Evolutionary conservation across 257 asterid genomes (phyloP), one percentile per base, ranked within the genome.

Genomic region (Scutellaria minor): DNA sequence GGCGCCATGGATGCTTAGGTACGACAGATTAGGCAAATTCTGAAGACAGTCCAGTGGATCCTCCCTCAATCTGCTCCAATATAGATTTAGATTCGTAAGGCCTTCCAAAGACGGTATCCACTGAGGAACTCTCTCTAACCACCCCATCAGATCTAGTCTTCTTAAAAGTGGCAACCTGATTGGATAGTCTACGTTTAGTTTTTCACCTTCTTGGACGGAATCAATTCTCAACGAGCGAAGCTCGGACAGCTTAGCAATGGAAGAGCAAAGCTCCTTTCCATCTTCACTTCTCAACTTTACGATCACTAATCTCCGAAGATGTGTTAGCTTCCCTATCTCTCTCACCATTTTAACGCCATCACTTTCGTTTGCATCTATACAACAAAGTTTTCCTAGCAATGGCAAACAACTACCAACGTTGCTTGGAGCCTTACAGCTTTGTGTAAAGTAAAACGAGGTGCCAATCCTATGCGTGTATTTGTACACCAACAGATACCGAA

Each of bases 221-320:
- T 0, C 0, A 57, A 83, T n/a, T n/a, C 0, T 0, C 35, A 83
- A 7, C 0, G 41, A 4, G 0, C 52, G 78, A 4, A 71, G 57
- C 9, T 13, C 22, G 14, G 40, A 40, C 8, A 73, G 50, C 48
- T 73, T 73, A 31, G 54, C 57, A 3, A 83, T 66, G 41, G 87
- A 80, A 20, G 58, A 52, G 45, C 81, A 83, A 7, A 83, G 72
- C 1, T 74, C 83, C 63, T 2, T 61, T 13, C 83, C 81, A 52
- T 83, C 83, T 71, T 62, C 75, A 24, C 75, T 80, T 74, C 70
- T 77, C 3, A 83, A 7, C 37, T 73, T 79, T 7, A 73, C 46
- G 7, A 82, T 51, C 35, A 68, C 48, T 9, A 82, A 62, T 20
- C 15, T 22, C 61, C 72, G 70, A 10, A 82, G 51, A 20, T 64